Evolutionary conservation across 352 stramenopile species (phyloP).

Genomic region (Pythium aristosporum): DNA sequence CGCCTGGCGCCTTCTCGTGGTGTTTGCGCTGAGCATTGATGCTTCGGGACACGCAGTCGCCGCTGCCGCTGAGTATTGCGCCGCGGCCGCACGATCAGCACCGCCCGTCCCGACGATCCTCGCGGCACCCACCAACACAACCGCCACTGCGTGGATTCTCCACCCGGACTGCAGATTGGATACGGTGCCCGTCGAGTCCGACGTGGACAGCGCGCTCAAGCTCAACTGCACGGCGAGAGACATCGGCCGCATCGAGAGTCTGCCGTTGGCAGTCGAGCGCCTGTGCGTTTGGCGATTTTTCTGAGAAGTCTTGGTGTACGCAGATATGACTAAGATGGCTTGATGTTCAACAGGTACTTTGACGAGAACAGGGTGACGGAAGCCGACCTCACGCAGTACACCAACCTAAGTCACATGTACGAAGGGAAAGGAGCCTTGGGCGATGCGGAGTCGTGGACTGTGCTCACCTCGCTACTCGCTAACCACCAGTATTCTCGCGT

Average conservation of each 20-base stretch:
- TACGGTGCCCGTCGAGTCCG: neutral
- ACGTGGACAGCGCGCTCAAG: neutral
- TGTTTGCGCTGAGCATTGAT: neutral
- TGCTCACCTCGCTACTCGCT: no score
- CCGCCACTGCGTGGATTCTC: slow-evolving; percentile 27
- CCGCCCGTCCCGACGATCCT: slow-evolving; percentile 22
- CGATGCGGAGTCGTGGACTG: no score
- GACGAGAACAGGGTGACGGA: slow-evolving; percentile 7
- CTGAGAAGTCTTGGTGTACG: neutral
- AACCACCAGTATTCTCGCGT: slow-evolving; percentile 14
- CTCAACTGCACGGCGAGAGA: slow-evolving; percentile 4
- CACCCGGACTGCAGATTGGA: slow-evolving; percentile 23
- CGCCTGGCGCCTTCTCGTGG: neutral
- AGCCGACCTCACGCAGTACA: slow-evolving; percentile 20
- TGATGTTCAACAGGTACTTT: slow-evolving; percentile 9
- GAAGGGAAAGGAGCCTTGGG: neutral
- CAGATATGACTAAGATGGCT: neutral
- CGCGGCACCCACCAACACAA: slow-evolving; percentile 15
- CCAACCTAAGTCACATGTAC: slow-evolving; percentile 16
- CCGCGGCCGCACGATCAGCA: neutral
- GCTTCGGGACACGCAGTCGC: neutral
- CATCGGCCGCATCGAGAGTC: slow-evolving; percentile 17
- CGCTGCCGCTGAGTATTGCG: neutral
- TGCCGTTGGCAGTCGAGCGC: slow-evolving; percentile 1
- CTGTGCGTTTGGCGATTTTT: slow-evolving; percentile 5